Evolutionary conservation across 768 basidiomycete genomes (phyloP).

Genomic region (Termitomyces heimii): DNA sequence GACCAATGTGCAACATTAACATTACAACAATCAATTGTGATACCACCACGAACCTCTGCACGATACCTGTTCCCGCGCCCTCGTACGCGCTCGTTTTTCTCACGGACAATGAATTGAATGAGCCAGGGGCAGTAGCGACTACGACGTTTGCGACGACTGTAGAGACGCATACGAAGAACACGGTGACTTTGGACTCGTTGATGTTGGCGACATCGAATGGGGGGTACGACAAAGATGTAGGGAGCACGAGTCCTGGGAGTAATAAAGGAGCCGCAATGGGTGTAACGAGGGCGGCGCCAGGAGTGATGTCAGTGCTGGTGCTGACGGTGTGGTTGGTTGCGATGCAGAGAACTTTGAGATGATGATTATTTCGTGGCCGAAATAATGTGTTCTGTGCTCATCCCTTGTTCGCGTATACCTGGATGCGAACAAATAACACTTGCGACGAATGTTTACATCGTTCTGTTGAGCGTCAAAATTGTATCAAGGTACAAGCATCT

Average conservation of each 20-base stretch:
- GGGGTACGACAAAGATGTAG: slow-evolving; percentile 24
- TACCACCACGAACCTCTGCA: slow-evolving; percentile 42
- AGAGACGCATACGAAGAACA: slow-evolving; percentile 42
- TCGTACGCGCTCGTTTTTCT: slow-evolving; percentile 70
- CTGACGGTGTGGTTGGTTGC: slow-evolving; percentile 1
- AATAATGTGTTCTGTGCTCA: too few species aligned
- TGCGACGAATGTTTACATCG: too few species aligned
- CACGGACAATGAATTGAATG: slow-evolving; percentile 28
- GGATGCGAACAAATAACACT: too few species aligned
- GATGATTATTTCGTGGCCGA: neutral
- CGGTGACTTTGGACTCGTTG: slow-evolving; percentile 45
- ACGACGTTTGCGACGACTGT: slow-evolving; percentile 37
- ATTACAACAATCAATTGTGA: slow-evolving; percentile 56
- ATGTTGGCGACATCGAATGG: slow-evolving; percentile 66
- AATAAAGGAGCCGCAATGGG: slow-evolving; percentile 11
- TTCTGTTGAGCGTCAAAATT: too few species aligned
- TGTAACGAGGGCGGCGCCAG: neutral
- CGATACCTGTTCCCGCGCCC: slow-evolving; percentile 61
- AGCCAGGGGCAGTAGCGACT: slow-evolving; percentile 26
- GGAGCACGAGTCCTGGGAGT: slow-evolving; percentile 34
- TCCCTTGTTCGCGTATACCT: too few species aligned
- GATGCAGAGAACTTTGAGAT: neutral
- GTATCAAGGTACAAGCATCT: too few species aligned
- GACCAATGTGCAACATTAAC: slow-evolving; percentile 42
- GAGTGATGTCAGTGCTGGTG: slow-evolving; percentile 1